phyloP scores from a whole-genome alignment of 163 green algal species.

The Trebouxia gelatinosa region DNA sequence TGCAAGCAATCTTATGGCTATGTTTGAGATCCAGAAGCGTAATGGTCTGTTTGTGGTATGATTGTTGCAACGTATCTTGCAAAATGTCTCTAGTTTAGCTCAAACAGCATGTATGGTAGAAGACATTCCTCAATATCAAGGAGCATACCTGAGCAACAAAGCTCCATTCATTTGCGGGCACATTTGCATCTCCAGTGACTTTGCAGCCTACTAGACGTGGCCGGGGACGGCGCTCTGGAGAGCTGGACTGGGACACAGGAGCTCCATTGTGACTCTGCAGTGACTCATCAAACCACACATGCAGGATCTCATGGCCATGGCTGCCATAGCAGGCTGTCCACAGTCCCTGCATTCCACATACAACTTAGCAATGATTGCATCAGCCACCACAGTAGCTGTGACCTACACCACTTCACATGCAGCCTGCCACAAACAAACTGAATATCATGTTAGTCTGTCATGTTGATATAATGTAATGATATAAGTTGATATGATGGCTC shows the following conservation, averaged over 20 bases:
- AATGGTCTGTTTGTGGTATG: neutral
- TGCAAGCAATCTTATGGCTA: neutral
- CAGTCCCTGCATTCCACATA: neutral
- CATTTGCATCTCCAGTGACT: slow-evolving; percentile 21
- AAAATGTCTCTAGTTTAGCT: neutral
- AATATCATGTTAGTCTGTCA: too few species aligned
- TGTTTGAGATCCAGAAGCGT: neutral
- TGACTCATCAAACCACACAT: slow-evolving; percentile 9
- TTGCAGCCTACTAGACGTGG: slow-evolving; percentile 16
- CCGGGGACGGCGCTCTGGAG: neutral
- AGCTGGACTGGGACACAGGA: neutral
- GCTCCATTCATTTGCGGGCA: slow-evolving; percentile 10
- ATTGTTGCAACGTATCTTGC: neutral
- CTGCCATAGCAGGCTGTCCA: slow-evolving; percentile 20
- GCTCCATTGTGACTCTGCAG: neutral
- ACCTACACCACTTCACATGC: neutral
- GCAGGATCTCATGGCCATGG: slow-evolving; percentile 12
- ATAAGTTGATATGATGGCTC: too few species aligned
- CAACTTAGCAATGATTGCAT: neutral
- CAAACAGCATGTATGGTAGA: neutral
- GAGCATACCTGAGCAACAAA: slow-evolving; percentile 20
- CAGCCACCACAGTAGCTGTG: neutral
- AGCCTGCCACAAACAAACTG: neutral
- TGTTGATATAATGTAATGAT: too few species aligned
- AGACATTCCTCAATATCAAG: neutral